Evolutionary conservation across 1,284 basidiomycete genomes (phyloP), one percentile per base, ranked within the genome.

Genomic region (Cryptococcus sp.): DNA sequence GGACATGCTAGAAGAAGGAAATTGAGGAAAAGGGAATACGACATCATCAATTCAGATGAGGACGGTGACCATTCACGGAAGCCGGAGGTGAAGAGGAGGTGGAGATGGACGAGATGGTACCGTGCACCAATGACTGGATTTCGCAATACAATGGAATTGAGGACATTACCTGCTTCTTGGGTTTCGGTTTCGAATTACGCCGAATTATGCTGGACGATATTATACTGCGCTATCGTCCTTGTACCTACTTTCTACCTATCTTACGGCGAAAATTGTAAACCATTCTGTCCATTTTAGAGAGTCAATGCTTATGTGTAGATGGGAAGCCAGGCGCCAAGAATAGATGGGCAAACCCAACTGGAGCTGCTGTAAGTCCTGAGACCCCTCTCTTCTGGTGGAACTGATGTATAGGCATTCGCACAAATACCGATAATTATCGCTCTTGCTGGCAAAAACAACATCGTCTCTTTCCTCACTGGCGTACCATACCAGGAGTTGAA

Each of bases 401-500:
- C 37, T n/a, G 16, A 36, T 41, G 36, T 19, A 7, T 49, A 71
- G 69, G 62, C 67, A 3, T 71, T 67, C 60, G 60, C 62, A 2
- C 69, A 76, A 53, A 45, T 74, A 3, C 74, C 74, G 1, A 58
- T 75, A 23, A 64, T 78, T 45, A 65, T 76, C 48, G 54, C 70
- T 19, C 60, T 76, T 1, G 71, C 74, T 7, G 60, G 63, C 24
- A 77, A 77, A 58, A 78, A 77, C 63, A 76, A 70, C 52, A 55
- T 69, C n/a, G 59, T 76, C 31, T 69, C 67, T 2, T 56, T 50
- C 34, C 50, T 76, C 19, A 70, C 75, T 1, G 76, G 77, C 0
- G 74, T 76, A 46, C 66, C 70, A 2, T 76, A 76, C 50, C 74
- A 76, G 48, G 74, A 76, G 63, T 68, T 78, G 59, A 78, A 77